Conservation (phyloP, 345 rosid species). For the Eucalyptus viminalis region DNA sequence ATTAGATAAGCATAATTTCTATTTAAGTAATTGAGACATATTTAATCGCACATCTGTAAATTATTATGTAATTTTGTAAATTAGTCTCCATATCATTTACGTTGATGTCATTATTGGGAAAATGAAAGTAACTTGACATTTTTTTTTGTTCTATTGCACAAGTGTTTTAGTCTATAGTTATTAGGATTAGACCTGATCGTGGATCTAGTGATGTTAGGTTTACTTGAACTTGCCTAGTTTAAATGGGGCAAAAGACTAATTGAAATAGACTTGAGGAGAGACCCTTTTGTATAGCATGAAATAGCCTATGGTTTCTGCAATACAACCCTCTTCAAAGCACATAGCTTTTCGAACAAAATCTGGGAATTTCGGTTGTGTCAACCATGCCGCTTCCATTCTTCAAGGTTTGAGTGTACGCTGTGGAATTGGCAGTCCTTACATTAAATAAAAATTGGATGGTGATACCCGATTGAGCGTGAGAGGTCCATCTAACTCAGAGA, state of each 20-base stretch:
- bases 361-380: too few relatives aligned
- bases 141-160: too few relatives aligned
- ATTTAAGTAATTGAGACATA: too few relatives aligned
- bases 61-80: too few relatives aligned
- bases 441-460: too few relatives aligned
- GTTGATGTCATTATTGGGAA: background rate
- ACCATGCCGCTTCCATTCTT: too few relatives aligned
- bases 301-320: too few relatives aligned
- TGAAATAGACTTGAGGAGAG: background rate
- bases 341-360: accelerated
- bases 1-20: background rate
- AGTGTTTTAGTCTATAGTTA: background rate
- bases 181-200: background rate
- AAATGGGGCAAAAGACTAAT: background rate
- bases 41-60: too few relatives aligned
- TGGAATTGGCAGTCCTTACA: too few relatives aligned
- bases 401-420: too few relatives aligned
- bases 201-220: accelerated
- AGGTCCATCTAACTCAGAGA: background rate
- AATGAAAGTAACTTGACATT: background rate
- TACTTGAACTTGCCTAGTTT: background rate
- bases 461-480: background rate
- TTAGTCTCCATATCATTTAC: background rate
- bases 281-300: background rate
- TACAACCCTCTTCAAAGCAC: too few relatives aligned